phyloP scores from a whole-genome alignment of 2,329 filamentous ascomycete genomes.

The Fusarium azukiicola region DNA sequence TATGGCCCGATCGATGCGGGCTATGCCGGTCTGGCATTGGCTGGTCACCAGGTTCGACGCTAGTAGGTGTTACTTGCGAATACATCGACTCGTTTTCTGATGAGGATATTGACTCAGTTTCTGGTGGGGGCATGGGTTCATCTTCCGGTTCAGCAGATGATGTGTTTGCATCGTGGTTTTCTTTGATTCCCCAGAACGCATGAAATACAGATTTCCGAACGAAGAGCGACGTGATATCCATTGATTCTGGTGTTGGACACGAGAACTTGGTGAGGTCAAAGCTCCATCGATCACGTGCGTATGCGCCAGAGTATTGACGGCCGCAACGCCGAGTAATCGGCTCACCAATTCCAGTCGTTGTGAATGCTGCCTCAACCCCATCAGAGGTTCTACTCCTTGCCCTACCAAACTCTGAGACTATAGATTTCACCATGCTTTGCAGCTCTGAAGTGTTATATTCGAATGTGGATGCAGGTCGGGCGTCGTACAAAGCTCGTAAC shows the following conservation, averaged over 20 bases:
- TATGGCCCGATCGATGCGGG: neutral
- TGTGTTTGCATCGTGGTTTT: slow-evolving; percentile 6
- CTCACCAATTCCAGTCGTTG: slow-evolving; percentile 9
- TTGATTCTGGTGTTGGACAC: neutral
- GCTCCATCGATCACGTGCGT: neutral
- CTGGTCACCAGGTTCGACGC: neutral
- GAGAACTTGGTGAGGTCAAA: neutral
- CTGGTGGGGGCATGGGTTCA: neutral
- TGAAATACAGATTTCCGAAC: slow-evolving; percentile 30
- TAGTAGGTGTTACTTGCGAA: neutral
- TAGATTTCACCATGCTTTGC: neutral
- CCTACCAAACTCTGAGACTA: neutral
- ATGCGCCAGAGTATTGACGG: slow-evolving; percentile 23
- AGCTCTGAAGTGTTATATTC: slow-evolving; percentile 14
- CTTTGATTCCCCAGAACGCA: slow-evolving; percentile 20
- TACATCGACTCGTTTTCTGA: slow-evolving; percentile 1
- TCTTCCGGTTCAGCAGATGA: neutral
- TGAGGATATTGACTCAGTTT: neutral
- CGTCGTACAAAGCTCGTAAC: slow-evolving; percentile 13
- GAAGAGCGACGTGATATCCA: slow-evolving; percentile 24
- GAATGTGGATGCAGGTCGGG: neutral
- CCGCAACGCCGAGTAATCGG: slow-evolving; percentile 21
- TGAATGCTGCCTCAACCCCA: neutral
- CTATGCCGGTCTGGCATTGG: neutral
- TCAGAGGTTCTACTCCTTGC: neutral